phyloP scores from a whole-genome alignment of 805 yeast species.

The Phaffomyces thermotolerans region DNA sequence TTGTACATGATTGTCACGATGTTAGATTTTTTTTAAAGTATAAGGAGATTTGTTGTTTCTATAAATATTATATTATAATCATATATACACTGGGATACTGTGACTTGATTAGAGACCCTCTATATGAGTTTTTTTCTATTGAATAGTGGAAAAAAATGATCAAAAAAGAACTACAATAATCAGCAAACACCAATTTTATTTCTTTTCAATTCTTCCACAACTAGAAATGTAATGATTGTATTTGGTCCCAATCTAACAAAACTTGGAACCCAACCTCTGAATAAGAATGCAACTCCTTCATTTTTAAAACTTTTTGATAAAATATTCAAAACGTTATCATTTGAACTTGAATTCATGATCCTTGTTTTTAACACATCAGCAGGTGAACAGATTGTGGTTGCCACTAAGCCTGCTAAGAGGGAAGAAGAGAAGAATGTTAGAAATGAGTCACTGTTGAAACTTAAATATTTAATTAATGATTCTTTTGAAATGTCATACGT shows the following conservation, averaged over 20 bases:
- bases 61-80: too few relatives aligned
- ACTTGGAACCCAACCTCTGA: slow-evolving; percentile 88
- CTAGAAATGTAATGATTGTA: slow-evolving; percentile 62
- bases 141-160: too few relatives aligned
- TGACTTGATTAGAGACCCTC: too few relatives aligned
- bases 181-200: slow-evolving; percentile 33
- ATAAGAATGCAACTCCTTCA: slow-evolving; percentile 77
- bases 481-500: slow-evolving; percentile 73
- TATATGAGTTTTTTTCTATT: too few relatives aligned
- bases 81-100: too few relatives aligned
- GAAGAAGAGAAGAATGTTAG: slow-evolving; percentile 76
- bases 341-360: slow-evolving; percentile 56
- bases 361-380: slow-evolving; percentile 88
- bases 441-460: slow-evolving; percentile 51
- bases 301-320: slow-evolving; percentile 46
- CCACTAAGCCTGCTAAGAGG: slow-evolving; percentile 75
- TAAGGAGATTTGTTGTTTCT: too few relatives aligned
- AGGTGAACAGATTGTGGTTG: slow-evolving; percentile 88
- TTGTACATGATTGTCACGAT: too few relatives aligned
- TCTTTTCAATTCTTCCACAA: slow-evolving; percentile 57
- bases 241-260: slow-evolving; percentile 83
- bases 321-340: slow-evolving; percentile 42
- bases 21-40: too few relatives aligned
- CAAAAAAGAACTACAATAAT: too few relatives aligned
- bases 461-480: slow-evolving; percentile 40